Evolutionary conservation across 2,329 filamentous ascomycete species (phyloP), one percentile per base, ranked within the genome.

Genomic region (Penicillium sumatraense): DNA sequence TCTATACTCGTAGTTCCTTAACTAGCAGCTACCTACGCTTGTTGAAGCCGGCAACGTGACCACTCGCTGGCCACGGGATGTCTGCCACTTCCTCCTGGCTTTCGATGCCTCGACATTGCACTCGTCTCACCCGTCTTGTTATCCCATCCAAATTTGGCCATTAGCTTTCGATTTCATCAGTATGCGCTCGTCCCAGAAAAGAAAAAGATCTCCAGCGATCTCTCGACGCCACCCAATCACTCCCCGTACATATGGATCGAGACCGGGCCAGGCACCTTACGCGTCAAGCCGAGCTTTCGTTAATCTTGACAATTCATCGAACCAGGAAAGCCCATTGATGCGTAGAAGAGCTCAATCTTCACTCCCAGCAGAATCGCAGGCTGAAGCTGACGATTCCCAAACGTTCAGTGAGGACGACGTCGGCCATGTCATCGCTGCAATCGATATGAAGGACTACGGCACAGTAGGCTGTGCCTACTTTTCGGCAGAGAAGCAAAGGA

Each of bases 381-480:
- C 33, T 6, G 56, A 54, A 57, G 48, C 69, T 73, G 56, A 66
- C 65, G 27, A 71, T 72, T 46, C 70, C 9, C 64, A 70, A 41
- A 62, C 67, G 26, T 66, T 68, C 5, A 72, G 75, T 47, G 73
- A 79, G 31, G 77, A 80, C 31, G 84, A 87, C 0, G 68, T 86
- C 33, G 83, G 84, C 53, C 90, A 95, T 68, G 75, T 91, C 23
- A 83, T 96, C 54, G 90, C 96, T 86, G 90, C 91, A 1, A 78
- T 96, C 21, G 87, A 96, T 55, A 80, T 93, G 70, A 86, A 83
- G 58, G 83, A 87, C n/a, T 82, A 84, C 26, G 86, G 84, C 1
- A 86, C 83, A 0, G 80, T 96, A 16, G 93, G 93, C 0, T 97
- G 92, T 71, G 88, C 90, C 42, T 96, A 93, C 68, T 96, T 93